Evolutionary conservation across 176 grass and related monocot genomes (phyloP).

Genomic region (Rhynchospora tenuis): DNA sequence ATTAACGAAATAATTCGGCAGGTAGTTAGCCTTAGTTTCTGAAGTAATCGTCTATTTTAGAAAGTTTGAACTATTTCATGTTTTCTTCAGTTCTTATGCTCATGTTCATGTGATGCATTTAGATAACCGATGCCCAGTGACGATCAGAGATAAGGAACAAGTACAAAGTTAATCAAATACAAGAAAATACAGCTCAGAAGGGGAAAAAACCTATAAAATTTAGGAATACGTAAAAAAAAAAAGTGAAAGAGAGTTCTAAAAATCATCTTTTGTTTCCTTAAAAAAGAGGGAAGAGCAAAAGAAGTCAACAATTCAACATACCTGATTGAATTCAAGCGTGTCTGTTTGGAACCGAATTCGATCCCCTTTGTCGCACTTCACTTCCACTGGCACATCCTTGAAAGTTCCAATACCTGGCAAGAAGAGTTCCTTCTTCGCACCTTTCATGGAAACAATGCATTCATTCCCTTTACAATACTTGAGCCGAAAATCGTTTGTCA

Average conservation of each 20-base stretch:
- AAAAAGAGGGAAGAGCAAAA: neutral
- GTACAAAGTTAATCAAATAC: neutral
- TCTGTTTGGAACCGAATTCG: conserved; percentile 58
- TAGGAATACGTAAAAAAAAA: neutral
- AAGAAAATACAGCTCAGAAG: neutral
- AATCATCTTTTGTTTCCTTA: neutral
- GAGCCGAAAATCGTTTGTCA: conserved; percentile 53
- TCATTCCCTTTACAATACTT: conserved; percentile 69
- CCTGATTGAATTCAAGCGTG: conserved; percentile 78
- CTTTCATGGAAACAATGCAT: conserved; percentile 34
- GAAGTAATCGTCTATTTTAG: neutral
- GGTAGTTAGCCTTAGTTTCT: neutral
- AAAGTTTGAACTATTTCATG: neutral
- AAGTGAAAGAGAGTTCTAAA: neutral
- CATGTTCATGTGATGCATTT: neutral
- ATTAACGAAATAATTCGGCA: neutral
- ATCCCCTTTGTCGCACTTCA: conserved; percentile 77
- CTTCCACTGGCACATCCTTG: conserved; percentile 45
- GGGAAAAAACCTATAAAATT: neutral
- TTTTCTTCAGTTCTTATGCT: neutral
- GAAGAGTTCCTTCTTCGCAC: conserved; percentile 31
- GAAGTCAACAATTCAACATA: conserved; percentile 10
- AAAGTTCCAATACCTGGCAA: conserved; percentile 48
- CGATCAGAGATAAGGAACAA: neutral
- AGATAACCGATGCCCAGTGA: too few relatives aligned